Evolutionary conservation across 306 rosid species (phyloP).

Genomic region (Datisca glomerata): DNA sequence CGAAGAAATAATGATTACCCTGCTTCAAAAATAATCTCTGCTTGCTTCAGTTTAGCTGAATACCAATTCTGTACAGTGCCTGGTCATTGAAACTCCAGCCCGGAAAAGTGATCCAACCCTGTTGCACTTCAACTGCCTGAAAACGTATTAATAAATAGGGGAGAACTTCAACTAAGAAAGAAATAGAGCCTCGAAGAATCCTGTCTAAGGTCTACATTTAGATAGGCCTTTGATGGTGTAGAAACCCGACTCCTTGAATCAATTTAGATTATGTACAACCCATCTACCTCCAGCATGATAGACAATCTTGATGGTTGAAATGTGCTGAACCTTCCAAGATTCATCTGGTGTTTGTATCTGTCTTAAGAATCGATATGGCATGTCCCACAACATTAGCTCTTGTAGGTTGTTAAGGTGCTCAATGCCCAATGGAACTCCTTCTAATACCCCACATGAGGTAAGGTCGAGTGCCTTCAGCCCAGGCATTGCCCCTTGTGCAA

Average conservation of each 20-base stretch:
- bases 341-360: neutral
- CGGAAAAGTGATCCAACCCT: too few species aligned
- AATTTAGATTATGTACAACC: neutral
- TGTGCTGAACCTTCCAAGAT: neutral
- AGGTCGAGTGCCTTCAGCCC: neutral
- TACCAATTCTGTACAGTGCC: too few species aligned
- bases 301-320: neutral
- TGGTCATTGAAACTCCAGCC: too few species aligned
- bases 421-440: neutral
- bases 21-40: too few species aligned
- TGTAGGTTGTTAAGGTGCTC: neutral
- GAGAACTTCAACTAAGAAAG: too few species aligned
- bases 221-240: neutral
- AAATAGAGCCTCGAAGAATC: too few species aligned
- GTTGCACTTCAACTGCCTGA: too few species aligned
- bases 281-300: neutral
- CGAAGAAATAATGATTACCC: too few species aligned
- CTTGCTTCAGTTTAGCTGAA: too few species aligned
- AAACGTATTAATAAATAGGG: too few species aligned
- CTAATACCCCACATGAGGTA: neutral
- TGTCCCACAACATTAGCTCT: neutral
- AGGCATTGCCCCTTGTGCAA: neutral
- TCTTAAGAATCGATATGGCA: neutral
- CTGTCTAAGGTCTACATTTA: too few species aligned
- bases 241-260: neutral